Percentiles rank a stretch among this genome's conserved stretches.
Evolutionary conservation across 768 basidiomycete genomes (phyloP).

Genomic region (Boletellus ananas): DNA sequence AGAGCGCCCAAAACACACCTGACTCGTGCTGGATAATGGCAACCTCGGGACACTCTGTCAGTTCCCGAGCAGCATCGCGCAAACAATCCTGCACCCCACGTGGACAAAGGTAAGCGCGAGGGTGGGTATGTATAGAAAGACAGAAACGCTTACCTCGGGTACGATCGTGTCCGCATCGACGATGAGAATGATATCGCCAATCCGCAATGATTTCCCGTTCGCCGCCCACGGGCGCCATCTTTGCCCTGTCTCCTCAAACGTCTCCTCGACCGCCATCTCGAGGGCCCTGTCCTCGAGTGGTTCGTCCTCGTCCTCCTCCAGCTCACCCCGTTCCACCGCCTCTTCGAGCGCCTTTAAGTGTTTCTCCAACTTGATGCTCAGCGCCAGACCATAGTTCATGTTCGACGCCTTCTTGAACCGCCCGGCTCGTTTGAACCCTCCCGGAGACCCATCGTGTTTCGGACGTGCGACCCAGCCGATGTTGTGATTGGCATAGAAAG

Average conservation of each 20-base stretch:
- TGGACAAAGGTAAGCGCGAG: not conserved
- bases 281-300: conserved; percentile 68
- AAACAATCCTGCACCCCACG: conserved; percentile 47
- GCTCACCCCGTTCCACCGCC: conserved; percentile 37
- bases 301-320: conserved; percentile 35
- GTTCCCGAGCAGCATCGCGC: conserved; percentile 83
- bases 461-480: conserved; percentile 63
- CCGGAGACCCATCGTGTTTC: conserved; percentile 33
- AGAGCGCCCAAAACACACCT: conserved; percentile 32
- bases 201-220: conserved; percentile 69
- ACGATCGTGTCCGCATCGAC: conserved; percentile 89
- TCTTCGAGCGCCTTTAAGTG: conserved; percentile 45
- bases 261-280: conserved; percentile 70
- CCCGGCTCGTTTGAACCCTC: conserved; percentile 46
- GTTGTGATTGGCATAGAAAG: conserved; percentile 53
- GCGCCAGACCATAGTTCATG: conserved; percentile 72
- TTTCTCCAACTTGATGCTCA: conserved; percentile 36
- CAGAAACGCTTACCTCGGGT: conserved; percentile 46
- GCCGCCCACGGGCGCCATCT: conserved; percentile 72
- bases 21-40: conserved; percentile 93
- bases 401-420: conserved; percentile 94
- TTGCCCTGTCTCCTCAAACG: conserved; percentile 53
- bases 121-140: not conserved
- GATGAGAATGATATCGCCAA: conserved; percentile 79
- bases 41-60: conserved; percentile 78